Percentiles rank a stretch among this genome's conserved stretches.
phyloP scores from a whole-genome alignment of 2,329 filamentous ascomycete species.

The Dothideomycetes sp. region DNA sequence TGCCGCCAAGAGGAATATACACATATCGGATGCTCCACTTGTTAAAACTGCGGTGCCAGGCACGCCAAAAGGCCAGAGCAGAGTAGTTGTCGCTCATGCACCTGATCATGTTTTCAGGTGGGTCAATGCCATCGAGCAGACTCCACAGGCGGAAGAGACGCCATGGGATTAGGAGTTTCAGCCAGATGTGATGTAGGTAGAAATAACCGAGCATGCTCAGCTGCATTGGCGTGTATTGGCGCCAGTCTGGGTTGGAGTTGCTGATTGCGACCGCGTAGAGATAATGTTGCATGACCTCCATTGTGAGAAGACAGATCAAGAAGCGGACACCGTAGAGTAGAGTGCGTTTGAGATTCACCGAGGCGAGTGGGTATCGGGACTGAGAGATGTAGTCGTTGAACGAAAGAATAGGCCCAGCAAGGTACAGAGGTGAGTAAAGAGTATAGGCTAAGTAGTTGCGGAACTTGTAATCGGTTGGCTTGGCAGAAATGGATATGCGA shows the following conservation, averaged over 20 bases:
- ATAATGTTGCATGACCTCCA: conserved; percentile 87
- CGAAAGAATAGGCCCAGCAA: conserved; percentile 85
- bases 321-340: conserved; percentile 77
- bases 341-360: conserved; percentile 54
- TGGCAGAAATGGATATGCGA: conserved; percentile 66
- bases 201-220: conserved; percentile 87
- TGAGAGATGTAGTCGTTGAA: conserved; percentile 98
- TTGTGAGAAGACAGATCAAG: conserved; percentile 64
- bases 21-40: conserved; percentile 91
- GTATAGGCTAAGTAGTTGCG: conserved; percentile 82
- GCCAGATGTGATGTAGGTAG: conserved; percentile 94
- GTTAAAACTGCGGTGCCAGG: conserved; percentile 93
- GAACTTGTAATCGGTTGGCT: conserved; percentile 60
- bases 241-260: conserved; percentile 69
- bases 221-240: conserved; percentile 72
- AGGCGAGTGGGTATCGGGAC: conserved; percentile 59
- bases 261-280: conserved; percentile 91
- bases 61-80: conserved; percentile 83
- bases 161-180: conserved; percentile 94
- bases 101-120: conserved; percentile 95
- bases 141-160: conserved; percentile 98
- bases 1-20: conserved; percentile 81
- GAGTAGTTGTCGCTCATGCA: conserved; percentile 95
- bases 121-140: conserved; percentile 80
- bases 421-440: conserved; percentile 85